phyloP scores from a whole-genome alignment of 1,284 basidiomycete genomes.

The Schizophyllum amplum region DNA sequence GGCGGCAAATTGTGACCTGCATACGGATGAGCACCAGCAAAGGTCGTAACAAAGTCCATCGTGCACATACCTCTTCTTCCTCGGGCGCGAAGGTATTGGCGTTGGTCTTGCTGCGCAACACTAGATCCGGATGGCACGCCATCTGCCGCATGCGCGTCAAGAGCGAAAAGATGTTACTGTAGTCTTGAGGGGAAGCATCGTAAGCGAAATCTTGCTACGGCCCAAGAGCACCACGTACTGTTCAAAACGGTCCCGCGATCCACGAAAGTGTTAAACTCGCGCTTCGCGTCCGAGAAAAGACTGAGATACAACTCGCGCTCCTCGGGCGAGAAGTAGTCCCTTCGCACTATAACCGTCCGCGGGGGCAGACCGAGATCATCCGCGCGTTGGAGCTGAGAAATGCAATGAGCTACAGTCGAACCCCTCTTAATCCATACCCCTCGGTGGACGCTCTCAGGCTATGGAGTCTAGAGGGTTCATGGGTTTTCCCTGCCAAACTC shows the following conservation, averaged over 20 bases:
- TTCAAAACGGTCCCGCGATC: slow-evolving; percentile 88
- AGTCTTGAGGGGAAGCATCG: slow-evolving; percentile 45
- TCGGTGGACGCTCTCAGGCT: too few relatives aligned
- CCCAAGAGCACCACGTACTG: slow-evolving; percentile 48
- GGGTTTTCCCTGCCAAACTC: background rate
- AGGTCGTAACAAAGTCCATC: too few relatives aligned
- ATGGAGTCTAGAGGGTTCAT: too few relatives aligned
- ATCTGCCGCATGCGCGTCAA: slow-evolving; percentile 90
- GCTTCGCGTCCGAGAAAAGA: slow-evolving; percentile 87
- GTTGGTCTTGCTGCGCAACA: slow-evolving; percentile 82
- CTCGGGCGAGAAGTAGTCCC: slow-evolving; percentile 93
- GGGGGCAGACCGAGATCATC: slow-evolving; percentile 98
- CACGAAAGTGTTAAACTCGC: slow-evolving; percentile 89
- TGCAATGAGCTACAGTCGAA: slow-evolving; percentile 2
- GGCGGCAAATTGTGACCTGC: slow-evolving; percentile 80
- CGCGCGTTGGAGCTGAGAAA: slow-evolving; percentile 75
- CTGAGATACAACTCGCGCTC: slow-evolving; percentile 95
- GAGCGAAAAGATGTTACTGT: slow-evolving; percentile 91
- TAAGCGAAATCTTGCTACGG: background rate
- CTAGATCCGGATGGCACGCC: slow-evolving; percentile 94
- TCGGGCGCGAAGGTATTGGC: slow-evolving; percentile 51
- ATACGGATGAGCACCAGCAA: too few relatives aligned
- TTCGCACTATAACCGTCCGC: slow-evolving; percentile 81
- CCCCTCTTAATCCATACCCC: too few relatives aligned
- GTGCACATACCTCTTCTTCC: slow-evolving; percentile 65